Evolutionary conservation across 768 basidiomycete species (phyloP), one percentile per base, ranked within the genome.

Genomic region (Podaxis sp.): DNA sequence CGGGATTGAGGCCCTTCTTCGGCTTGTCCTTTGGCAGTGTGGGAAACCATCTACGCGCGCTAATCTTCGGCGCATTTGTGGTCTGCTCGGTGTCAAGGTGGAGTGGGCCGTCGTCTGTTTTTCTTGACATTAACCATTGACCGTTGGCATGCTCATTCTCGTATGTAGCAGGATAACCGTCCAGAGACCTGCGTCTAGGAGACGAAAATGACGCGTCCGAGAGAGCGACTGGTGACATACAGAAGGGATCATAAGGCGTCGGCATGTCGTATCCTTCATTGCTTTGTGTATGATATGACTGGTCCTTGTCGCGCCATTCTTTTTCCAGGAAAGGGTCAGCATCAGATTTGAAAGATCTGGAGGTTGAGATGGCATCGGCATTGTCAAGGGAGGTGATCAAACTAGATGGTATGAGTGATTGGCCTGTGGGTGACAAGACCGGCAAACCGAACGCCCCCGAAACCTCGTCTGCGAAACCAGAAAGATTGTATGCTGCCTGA

Each of bases 1-100:
- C 89, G 1, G 92, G 92, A 72, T 94, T 94, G 61, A 94, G 80
- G 5, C 87, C 84, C 68, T 83, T 89, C 76, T 78, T 84, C 60
- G 80, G 74, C 68, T 79, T 84, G 59, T 78, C 79, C 54, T 52
- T 62, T 23, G 47, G 36, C n/a, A 27, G 21, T 21, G 54, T 28
- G 32, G 27, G 62, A 18, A 60, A 53, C 59, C 59, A 53, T 37
- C 32, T 63, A 13, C 44, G 35, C 9, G 32, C 11, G 10, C 32
- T 11, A 13, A 4, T 28, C 57, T 51, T 40, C 27, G 52, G 51
- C 1, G 18, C 9, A 25, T 18, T 32, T 16, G 21, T 18, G 28
- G 14, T 28, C 11, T 10, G 36, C 42, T 57, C 57, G 18, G 32
- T 2, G 27, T 47, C 59, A 10, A 46, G 13, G 40, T 47, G 59